These are phyloP conservation scores for Camillea tinctor DNA, from an alignment of 2,329 filamentous ascomycete genomes.

Conservation along the genomic window DNA sequence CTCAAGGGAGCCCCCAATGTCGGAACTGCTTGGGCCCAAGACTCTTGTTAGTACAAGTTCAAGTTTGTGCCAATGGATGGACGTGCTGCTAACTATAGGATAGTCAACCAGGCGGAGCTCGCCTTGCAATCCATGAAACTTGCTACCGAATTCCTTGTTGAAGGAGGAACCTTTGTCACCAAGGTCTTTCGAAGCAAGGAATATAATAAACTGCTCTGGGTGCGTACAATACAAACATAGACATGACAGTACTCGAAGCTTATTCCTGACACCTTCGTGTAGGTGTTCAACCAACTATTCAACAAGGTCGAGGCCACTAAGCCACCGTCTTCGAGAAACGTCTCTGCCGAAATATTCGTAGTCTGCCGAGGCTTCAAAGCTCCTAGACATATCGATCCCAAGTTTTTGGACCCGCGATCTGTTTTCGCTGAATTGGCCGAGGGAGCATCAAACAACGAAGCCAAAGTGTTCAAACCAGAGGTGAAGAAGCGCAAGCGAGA, in stretches of 20 bases:
- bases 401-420: conserved; percentile 82
- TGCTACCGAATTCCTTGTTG: conserved; percentile 86
- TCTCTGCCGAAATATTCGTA: conserved; percentile 97
- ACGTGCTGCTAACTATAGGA: not conserved
- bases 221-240: not conserved
- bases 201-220: conserved; percentile 65
- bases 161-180: conserved; percentile 91
- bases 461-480: conserved; percentile 97
- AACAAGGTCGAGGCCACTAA: conserved; percentile 95
- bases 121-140: conserved; percentile 88
- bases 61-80: not conserved
- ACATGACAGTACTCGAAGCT: not conserved
- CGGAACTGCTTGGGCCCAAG: conserved; percentile 96
- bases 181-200: conserved; percentile 98
- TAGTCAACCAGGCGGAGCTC: conserved; percentile 85
- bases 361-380: conserved; percentile 95
- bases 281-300: conserved; percentile 98
- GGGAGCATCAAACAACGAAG: conserved; percentile 89
- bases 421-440: conserved; percentile 92
- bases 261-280: conserved; percentile 58
- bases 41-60: conserved; percentile 59
- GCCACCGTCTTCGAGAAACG: conserved; percentile 90
- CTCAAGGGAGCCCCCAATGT: conserved; percentile 78
- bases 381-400: conserved; percentile 87
- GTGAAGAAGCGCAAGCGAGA: conserved; percentile 96